Conservation (phyloP, 441 rosid genomes). For the Metrosideros polymorpha region DNA sequence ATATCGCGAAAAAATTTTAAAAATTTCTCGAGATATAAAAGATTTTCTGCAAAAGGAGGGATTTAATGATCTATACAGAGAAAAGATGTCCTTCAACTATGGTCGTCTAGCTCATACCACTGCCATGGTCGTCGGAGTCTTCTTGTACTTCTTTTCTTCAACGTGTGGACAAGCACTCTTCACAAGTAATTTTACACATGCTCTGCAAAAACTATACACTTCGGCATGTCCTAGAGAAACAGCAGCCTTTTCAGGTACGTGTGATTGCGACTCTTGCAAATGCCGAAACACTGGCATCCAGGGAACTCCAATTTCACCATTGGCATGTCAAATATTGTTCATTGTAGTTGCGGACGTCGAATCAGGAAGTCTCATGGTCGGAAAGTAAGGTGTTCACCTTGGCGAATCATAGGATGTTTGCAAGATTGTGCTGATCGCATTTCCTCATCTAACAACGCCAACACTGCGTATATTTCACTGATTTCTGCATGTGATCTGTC, state of each 20-base stretch:
- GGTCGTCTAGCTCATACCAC: neutral
- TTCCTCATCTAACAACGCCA: constrained; percentile 27
- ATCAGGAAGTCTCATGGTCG: neutral
- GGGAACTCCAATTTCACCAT: neutral
- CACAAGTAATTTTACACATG: neutral
- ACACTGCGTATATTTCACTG: constrained; percentile 16
- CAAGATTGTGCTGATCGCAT: neutral
- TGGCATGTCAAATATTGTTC: neutral
- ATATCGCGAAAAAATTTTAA: neutral
- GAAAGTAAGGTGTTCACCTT: neutral
- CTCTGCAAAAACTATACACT: neutral
- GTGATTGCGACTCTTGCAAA: neutral
- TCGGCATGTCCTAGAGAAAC: neutral
- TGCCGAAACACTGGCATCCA: neutral
- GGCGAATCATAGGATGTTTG: neutral
- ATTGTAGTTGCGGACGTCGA: neutral
- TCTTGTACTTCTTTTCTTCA: neutral
- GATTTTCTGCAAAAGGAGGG: neutral
- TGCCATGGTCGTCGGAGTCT: neutral
- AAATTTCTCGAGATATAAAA: neutral
- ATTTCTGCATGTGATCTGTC: constrained; percentile 28
- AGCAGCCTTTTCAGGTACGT: neutral
- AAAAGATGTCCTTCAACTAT: neutral
- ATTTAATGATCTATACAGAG: neutral
- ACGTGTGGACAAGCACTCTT: neutral